Percentiles rank a stretch among this genome's conserved stretches.
Conservation (phyloP, 805 yeast species). For the Wickerhamomyces bovis region DNA sequence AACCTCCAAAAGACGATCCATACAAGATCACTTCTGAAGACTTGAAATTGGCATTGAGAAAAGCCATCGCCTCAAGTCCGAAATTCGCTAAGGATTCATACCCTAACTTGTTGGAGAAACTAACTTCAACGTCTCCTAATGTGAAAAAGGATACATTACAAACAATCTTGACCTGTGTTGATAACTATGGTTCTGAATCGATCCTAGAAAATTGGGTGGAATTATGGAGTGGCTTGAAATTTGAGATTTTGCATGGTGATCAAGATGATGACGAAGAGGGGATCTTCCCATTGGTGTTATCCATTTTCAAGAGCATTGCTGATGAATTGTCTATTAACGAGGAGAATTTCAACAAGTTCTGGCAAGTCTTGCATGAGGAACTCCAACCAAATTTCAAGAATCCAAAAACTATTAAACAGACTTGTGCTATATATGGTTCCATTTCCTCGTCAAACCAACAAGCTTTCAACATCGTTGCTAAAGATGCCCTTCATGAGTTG, state of each 20-base stretch:
- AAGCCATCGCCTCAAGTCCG: constrained; percentile 55
- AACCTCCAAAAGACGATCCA: constrained; percentile 87
- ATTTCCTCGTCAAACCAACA: constrained; percentile 42
- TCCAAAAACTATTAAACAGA: constrained; percentile 53
- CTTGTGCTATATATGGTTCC: constrained; percentile 53
- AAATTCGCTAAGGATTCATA: constrained; percentile 67
- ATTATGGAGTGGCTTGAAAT: constrained; percentile 84
- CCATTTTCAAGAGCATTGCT: constrained; percentile 40
- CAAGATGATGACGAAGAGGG: constrained; percentile 39
- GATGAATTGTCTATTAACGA: constrained; percentile 27
- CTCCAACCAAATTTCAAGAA: constrained; percentile 45
- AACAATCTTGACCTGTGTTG: constrained; percentile 54
- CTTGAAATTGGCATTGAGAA: constrained; percentile 55
- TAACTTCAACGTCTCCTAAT: constrained; percentile 65
- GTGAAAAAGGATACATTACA: constrained; percentile 71
- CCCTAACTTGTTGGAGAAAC: constrained; percentile 72
- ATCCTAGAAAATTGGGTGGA: constrained; percentile 60
- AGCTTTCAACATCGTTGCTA: constrained; percentile 44
- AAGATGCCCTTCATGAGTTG: constrained; percentile 39
- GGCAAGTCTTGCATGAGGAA: constrained; percentile 41
- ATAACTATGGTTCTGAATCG: constrained; percentile 41
- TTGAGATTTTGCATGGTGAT: constrained; percentile 82
- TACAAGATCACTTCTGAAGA: constrained; percentile 74
- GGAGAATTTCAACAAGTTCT: constrained; percentile 32
- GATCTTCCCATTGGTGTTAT: constrained; percentile 37